phyloP scores from a whole-genome alignment of 129 eudicot genomes.

The Artemisia tridentata region DNA sequence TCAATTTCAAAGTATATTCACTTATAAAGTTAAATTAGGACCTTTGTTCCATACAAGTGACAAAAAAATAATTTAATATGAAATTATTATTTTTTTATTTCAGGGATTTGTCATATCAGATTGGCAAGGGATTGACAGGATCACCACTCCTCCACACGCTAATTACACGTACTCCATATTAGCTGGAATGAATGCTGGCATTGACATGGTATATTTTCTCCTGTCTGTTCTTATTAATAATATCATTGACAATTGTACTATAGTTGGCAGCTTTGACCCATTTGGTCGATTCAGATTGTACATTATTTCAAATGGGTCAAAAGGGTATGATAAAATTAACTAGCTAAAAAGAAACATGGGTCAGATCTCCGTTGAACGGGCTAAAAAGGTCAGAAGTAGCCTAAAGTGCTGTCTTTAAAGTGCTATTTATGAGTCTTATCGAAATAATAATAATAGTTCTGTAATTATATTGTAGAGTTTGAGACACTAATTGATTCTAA shows the following conservation, averaged over 20 bases:
- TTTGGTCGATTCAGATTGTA: not conserved
- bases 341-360: not conserved
- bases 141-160: constrained; percentile 54
- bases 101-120: constrained; percentile 92
- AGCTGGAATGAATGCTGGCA: constrained; percentile 62
- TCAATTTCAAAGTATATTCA: constrained; percentile 48
- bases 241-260: constrained; percentile 4
- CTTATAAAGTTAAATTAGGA: not conserved
- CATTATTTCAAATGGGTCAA: constrained; percentile 4
- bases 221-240: not conserved
- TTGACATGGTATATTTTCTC: constrained; percentile 59
- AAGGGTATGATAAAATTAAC: not conserved
- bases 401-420: too few relatives aligned
- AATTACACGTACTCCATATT: constrained; percentile 67
- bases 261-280: constrained; percentile 11
- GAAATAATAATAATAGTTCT: not conserved
- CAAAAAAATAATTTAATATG: not conserved
- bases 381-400: too few relatives aligned
- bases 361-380: not conserved
- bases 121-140: constrained; percentile 58
- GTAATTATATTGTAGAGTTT: not conserved
- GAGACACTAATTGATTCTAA: not conserved
- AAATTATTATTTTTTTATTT: not conserved
- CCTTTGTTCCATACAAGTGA: not conserved
- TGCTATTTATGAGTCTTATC: too few relatives aligned